Conservation (phyloP, 192 early-diverging fungal genomes). For the Physocladia obscura region DNA sequence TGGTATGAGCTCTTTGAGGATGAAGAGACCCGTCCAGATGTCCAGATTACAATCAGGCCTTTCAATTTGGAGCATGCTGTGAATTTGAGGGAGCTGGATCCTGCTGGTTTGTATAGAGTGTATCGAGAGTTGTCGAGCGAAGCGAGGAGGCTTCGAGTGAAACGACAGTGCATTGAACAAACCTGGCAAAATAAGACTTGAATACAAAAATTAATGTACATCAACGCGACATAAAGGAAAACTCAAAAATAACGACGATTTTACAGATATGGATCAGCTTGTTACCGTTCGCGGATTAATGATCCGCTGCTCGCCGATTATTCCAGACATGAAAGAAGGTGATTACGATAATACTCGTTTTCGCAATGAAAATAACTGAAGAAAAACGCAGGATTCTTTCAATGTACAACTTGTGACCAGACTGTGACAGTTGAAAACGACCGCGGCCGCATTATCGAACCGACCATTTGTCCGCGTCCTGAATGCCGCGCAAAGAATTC, state of each 20-base stretch:
- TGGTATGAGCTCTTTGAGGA: slow-evolving; percentile 70
- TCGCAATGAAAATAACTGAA: too few species aligned
- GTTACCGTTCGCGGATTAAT: slow-evolving; percentile 92
- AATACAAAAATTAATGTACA: neutral
- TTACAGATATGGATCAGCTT: slow-evolving; percentile 89
- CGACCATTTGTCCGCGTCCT: slow-evolving; percentile 75
- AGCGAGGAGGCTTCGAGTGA: neutral
- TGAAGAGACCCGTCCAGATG: slow-evolving; percentile 50
- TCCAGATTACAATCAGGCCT: slow-evolving; percentile 72
- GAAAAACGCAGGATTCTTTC: slow-evolving; percentile 90
- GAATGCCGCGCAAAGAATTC: slow-evolving; percentile 78
- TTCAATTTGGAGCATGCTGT: slow-evolving; percentile 76
- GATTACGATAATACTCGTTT: too few species aligned
- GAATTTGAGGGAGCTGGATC: slow-evolving; percentile 94
- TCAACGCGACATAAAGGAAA: too few species aligned
- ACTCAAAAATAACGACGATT: too few species aligned
- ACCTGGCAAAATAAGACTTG: neutral
- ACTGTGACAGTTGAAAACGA: slow-evolving; percentile 76
- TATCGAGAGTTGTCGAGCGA: too few species aligned
- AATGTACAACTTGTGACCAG: slow-evolving; percentile 86
- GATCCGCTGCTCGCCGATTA: slow-evolving; percentile 85
- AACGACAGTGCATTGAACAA: neutral
- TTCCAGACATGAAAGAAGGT: slow-evolving; percentile 90
- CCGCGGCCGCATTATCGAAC: slow-evolving; percentile 85
- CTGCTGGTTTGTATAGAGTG: slow-evolving; percentile 60